Evolutionary conservation across 371 early-diverging fungal species (phyloP), one percentile per base, ranked within the genome.

Genomic region (Mortierella sp.): DNA sequence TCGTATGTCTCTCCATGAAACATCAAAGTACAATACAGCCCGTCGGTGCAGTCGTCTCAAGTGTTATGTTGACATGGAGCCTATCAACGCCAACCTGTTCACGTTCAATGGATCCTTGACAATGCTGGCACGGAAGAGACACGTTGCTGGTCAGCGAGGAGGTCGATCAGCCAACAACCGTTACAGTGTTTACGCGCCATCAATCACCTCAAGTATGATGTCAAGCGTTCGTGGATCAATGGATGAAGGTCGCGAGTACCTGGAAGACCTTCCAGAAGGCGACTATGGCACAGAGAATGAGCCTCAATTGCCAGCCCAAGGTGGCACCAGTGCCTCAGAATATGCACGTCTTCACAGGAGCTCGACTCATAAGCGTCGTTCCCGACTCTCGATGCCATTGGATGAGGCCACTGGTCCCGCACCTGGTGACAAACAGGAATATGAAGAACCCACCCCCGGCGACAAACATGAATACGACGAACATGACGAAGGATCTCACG

Each of bases 11-110:
- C 41, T 92, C n/a, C 80, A 80, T 14, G 90, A 92, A 27, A 86
- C 89, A 0, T 78, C 81, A 16, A 81, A 90, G 62, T 79, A 90
- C 47, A 83, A 86, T 43, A 84, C 86, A 0, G 85, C 91, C 13
- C 72, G 78, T n/a, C 91, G 91, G 17, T 91, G 90, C 67, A 65
- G 83, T 17, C 79, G 85, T 10, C 62, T 89, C 14, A 80, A 63
- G 28, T 83, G 82, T 47, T 87, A 85, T 22, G 56, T 95, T 29
- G 94, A 94, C 56, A 77, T 89, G 24, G 95, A 92, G 37, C 64
- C 88, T 27, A 92, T 94, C 19, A 82, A 82, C 8, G 86, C 91
- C 21, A 91, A 93, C 67, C 73, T 94, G 24, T 91, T 86, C 60
- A 59, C 79, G 10, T 88, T 84, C 60, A 84, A 85, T 27, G 91